Evolutionary conservation across 2,329 filamentous ascomycete genomes (phyloP).

Genomic region (Pestalotiopsis sp.): DNA sequence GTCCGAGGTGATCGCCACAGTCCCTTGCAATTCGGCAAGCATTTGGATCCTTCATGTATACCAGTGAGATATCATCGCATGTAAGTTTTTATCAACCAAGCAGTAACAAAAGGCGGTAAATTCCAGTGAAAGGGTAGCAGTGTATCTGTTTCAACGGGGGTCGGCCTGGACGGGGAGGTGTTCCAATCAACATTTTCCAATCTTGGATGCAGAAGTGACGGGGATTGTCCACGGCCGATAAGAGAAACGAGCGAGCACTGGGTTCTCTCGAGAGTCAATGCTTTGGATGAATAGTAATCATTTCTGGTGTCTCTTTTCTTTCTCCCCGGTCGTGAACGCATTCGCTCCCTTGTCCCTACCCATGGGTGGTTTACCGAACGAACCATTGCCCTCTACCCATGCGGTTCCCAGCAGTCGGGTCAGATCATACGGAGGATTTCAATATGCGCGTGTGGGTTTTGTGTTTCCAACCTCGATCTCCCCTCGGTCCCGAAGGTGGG

Average conservation of each 20-base stretch:
- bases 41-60: neutral
- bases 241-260: neutral
- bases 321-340: neutral
- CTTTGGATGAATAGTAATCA: neutral
- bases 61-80: neutral
- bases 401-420: neutral
- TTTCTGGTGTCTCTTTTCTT: neutral
- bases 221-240: neutral
- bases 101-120: neutral
- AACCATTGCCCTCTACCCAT: neutral
- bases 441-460: neutral
- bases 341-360: neutral
- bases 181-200: neutral
- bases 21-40: neutral
- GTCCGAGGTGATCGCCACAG: neutral
- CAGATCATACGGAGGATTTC: neutral
- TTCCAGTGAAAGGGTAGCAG: neutral
- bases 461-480: neutral
- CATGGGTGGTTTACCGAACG: neutral
- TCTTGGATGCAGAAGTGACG: neutral
- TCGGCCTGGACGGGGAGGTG: neutral
- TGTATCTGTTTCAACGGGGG: neutral
- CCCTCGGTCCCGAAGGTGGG: slow-evolving; percentile 3
- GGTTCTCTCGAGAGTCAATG: neutral
- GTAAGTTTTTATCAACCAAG: neutral